Base-by-base conservation (phyloP, 208 protist species). In the Crithidia bombi region DNA sequence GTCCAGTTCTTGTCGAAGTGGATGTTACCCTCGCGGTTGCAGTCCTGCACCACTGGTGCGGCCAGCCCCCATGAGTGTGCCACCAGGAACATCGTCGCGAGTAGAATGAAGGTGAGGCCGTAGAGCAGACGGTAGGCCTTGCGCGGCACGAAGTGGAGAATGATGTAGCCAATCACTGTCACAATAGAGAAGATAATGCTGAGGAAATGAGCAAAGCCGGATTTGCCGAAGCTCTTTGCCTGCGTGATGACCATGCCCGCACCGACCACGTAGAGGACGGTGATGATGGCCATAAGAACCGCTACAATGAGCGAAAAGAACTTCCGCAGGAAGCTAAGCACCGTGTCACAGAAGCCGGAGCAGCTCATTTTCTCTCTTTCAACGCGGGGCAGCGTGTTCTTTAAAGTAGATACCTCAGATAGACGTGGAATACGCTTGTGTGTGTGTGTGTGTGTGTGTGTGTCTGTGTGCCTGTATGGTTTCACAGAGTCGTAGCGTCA, bases 281-380 rank as follows among this genome's bases (percentile, higher is more conserved):
- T 92, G 38, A 75, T 57, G 56, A 91, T 25, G 11, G 79, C 85
- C 78, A 92, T 84, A 25, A 87, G 30, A 17, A 85, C 58, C 26
- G 73, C 86, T n/a, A 94, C 39, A 43, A 94, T 90, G 32, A 94
- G 79, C 4, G 89, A 92, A 59, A 92, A 79, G 72, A 92, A 94
- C 74, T 94, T 94, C 26, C 85, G 79, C 43, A 90, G 26, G 59
- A 90, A 88, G 63, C 65, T 75, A 2, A 77, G 50, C 35, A 85
- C 46, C 23, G 41, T 79, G 39, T 85, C 82, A 35, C 73, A 82
- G 32, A 78, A 39, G 39, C 56, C 55, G 21, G 65, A 65, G 55
- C 46, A 76, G 25, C 43, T 59, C 69, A 72, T 86, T 75, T 56
- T 85, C 21, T 7, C 33, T 30, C 19, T 58, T 23, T 5, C 5